Evolutionary conservation across 345 rosid species (phyloP).

Genomic region (Chamaenerion angustifolium): DNA sequence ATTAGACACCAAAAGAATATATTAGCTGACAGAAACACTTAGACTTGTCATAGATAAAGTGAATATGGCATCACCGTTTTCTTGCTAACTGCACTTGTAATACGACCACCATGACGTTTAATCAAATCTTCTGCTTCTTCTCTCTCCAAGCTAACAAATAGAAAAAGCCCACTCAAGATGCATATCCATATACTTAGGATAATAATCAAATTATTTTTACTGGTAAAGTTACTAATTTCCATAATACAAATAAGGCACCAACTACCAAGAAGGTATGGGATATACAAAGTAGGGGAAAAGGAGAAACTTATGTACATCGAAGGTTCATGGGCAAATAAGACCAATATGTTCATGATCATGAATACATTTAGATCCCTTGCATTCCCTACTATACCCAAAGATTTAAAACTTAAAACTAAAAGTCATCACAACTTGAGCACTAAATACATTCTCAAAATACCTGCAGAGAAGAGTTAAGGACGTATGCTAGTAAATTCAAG

Average conservation of each 20-base stretch:
- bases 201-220: no score
- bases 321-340: no score
- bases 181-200: no score
- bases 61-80: conserved; percentile 49
- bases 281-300: conserved; percentile 2
- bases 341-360: no score
- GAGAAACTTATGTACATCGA: not conserved
- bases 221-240: no score
- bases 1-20: conserved; percentile 11
- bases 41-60: conserved; percentile 9
- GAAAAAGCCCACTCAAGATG: conserved; percentile 6
- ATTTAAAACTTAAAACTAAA: no score
- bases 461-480: conserved; percentile 5
- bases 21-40: conserved; percentile 6
- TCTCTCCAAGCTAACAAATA: conserved; percentile 65
- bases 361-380: no score
- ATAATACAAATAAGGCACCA: no score
- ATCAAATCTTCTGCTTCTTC: conserved; percentile 98
- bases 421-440: not conserved
- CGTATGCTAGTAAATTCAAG: not conserved
- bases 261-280: not conserved
- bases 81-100: conserved; percentile 96
- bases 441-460: not conserved
- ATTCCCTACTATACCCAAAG: no score
- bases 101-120: conserved; percentile 85